These are phyloP conservation scores for Pulicaria dysenterica DNA, from an alignment of 129 eudicot genomes.

Conservation along the genomic window DNA sequence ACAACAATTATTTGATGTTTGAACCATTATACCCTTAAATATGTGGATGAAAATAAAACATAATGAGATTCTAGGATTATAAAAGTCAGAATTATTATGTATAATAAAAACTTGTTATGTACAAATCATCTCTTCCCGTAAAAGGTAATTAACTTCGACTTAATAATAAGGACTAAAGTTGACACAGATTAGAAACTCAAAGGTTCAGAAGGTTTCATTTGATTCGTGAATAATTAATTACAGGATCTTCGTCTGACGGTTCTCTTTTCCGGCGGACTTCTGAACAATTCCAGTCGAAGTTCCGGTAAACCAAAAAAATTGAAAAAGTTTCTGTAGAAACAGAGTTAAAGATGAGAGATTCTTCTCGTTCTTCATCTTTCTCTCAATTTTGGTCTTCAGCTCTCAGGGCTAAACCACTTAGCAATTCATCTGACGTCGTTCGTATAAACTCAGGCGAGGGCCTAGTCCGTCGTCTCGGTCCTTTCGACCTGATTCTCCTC, in stretches of 20 bases:
- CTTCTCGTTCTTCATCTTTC: constrained; percentile 26
- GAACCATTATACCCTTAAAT: no score
- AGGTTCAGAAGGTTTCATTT: constrained; percentile 22
- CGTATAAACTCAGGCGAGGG: constrained; percentile 51
- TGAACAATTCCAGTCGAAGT: constrained; percentile 30
- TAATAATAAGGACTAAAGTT: not conserved
- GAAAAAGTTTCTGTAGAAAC: not conserved
- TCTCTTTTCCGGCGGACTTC: constrained; percentile 35
- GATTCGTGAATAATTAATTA: not conserved
- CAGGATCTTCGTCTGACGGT: constrained; percentile 2
- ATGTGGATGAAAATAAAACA: no score
- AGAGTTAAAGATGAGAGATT: constrained; percentile 27
- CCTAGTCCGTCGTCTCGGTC: constrained; percentile 76
- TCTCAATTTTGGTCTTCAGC: constrained; percentile 81
- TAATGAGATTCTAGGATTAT: no score
- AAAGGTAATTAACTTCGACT: not conserved
- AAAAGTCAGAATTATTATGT: no score
- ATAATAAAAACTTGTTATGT: no score
- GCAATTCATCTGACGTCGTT: constrained; percentile 42
- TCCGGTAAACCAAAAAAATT: constrained; percentile 16
- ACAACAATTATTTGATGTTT: no score
- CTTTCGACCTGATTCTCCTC: constrained; percentile 72
- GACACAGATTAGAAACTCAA: not conserved
- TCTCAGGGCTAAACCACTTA: constrained; percentile 64
- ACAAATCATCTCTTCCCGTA: no score